These are phyloP conservation scores for Adansonia grandidieri DNA, from an alignment of 441 rosid species.

Conservation along the genomic window DNA sequence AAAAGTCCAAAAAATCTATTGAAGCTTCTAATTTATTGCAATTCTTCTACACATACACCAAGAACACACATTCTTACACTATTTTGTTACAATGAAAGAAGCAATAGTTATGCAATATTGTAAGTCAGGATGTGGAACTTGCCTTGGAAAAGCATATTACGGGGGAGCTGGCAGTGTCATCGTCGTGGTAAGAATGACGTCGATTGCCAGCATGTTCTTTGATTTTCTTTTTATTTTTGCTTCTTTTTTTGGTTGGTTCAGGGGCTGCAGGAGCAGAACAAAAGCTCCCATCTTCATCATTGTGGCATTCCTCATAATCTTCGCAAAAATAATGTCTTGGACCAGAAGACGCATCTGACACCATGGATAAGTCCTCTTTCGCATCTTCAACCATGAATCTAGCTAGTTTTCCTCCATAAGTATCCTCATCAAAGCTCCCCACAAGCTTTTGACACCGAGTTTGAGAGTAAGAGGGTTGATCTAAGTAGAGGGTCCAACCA, in stretches of 20 bases:
- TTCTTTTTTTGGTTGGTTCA: conserved; percentile 26
- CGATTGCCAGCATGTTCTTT: conserved; percentile 34
- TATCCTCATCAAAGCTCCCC: conserved; percentile 27
- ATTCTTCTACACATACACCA: conserved; percentile 38
- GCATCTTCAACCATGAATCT: conserved; percentile 31
- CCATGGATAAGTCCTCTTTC: conserved; percentile 66
- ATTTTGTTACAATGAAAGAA: neutral
- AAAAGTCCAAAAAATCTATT: conserved; percentile 41
- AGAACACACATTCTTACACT: conserved; percentile 1
- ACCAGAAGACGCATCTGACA: conserved; percentile 79
- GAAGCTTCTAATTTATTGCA: conserved; percentile 39
- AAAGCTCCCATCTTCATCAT: conserved; percentile 31
- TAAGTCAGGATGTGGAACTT: conserved; percentile 29
- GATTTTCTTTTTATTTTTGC: conserved; percentile 39
- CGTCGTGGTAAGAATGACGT: conserved; percentile 53
- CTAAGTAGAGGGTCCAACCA: conserved; percentile 82
- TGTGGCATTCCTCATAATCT: conserved; percentile 34
- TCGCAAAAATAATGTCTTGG: conserved; percentile 48
- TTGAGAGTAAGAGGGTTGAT: conserved; percentile 54
- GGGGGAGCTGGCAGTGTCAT: conserved; percentile 75
- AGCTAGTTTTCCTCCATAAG: conserved; percentile 21
- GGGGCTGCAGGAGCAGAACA: conserved; percentile 30
- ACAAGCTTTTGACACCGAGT: conserved; percentile 30
- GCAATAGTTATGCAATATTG: neutral
- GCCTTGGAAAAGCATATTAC: conserved; percentile 44